Conservation (phyloP, 495 filamentous ascomycete genomes). For the Elaphomyces granulatus region DNA sequence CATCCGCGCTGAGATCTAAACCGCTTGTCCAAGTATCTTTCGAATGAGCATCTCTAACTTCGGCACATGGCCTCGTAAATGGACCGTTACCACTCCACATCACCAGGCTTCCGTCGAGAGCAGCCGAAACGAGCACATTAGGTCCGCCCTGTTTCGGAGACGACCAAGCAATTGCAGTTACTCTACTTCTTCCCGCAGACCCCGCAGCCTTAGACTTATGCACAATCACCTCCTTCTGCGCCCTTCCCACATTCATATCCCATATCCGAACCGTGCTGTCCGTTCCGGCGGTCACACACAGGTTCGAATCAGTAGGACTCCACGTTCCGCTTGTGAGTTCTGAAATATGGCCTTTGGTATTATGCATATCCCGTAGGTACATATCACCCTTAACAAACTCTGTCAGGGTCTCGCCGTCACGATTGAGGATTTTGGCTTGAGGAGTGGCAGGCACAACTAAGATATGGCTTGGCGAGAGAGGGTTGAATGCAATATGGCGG, state of each 20-base stretch:
- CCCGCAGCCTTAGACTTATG: constrained; percentile 81
- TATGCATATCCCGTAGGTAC: constrained; percentile 91
- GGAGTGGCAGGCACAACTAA: constrained; percentile 75
- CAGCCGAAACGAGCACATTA: constrained; percentile 72
- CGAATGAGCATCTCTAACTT: constrained; percentile 73
- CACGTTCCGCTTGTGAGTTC: constrained; percentile 78
- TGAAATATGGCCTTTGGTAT: constrained; percentile 90
- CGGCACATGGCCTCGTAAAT: constrained; percentile 68
- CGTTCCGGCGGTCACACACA: constrained; percentile 78
- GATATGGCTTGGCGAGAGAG: constrained; percentile 61
- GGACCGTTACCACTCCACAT: constrained; percentile 88
- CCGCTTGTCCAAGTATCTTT: constrained; percentile 84
- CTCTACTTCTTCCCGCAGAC: constrained; percentile 77
- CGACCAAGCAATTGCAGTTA: constrained; percentile 91
- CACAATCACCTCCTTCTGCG: constrained; percentile 84
- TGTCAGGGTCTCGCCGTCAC: constrained; percentile 70
- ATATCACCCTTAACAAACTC: constrained; percentile 96
- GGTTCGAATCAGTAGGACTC: constrained; percentile 68
- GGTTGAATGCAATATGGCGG: constrained; percentile 76
- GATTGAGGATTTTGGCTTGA: constrained; percentile 75
- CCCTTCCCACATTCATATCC: constrained; percentile 78
- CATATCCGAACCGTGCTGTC: constrained; percentile 93
- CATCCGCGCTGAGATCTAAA: constrained; percentile 82
- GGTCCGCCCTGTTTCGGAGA: constrained; percentile 56
- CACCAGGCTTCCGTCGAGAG: constrained; percentile 77